Conservation (phyloP, 192 early-diverging fungal species). For the Pecoramyces ruminantium region DNA sequence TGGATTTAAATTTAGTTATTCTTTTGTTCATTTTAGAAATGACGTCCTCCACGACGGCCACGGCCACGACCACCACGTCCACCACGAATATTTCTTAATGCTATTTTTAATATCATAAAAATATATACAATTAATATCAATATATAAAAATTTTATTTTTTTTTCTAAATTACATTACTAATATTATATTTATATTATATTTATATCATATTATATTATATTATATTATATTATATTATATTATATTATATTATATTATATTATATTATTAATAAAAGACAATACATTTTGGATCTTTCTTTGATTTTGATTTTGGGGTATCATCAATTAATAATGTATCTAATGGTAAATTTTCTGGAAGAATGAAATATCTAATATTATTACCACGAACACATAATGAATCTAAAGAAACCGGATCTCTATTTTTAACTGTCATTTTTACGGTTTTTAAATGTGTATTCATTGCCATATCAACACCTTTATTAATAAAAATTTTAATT, state of each 20-base stretch:
- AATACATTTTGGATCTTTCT: constrained; percentile 23
- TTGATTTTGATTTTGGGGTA: constrained; percentile 79
- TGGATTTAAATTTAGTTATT: too few species aligned
- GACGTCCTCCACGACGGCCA: constrained; percentile 40
- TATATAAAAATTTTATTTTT: too few species aligned
- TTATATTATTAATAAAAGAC: background rate
- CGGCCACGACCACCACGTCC: constrained; percentile 61
- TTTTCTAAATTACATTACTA: too few species aligned
- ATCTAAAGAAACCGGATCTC: constrained; percentile 78
- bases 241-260: background rate
- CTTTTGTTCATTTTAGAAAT: background rate
- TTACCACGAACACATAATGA: constrained; percentile 88
- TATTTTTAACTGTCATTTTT: constrained; percentile 93
- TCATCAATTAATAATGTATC: constrained; percentile 95
- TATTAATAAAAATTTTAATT: background rate
- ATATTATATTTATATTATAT: too few species aligned
- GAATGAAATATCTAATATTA: constrained; percentile 85
- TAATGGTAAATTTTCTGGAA: constrained; percentile 86
- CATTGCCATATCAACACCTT: constrained; percentile 97
- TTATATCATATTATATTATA: background rate
- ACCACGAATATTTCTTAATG: constrained; percentile 29
- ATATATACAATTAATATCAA: too few species aligned
- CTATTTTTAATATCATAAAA: constrained; percentile 2
- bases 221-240: too few species aligned
- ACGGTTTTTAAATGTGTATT: constrained; percentile 97